Evolutionary conservation across 164 flowering plant genomes (phyloP).

Genomic region (Magnolia changhungtana): DNA sequence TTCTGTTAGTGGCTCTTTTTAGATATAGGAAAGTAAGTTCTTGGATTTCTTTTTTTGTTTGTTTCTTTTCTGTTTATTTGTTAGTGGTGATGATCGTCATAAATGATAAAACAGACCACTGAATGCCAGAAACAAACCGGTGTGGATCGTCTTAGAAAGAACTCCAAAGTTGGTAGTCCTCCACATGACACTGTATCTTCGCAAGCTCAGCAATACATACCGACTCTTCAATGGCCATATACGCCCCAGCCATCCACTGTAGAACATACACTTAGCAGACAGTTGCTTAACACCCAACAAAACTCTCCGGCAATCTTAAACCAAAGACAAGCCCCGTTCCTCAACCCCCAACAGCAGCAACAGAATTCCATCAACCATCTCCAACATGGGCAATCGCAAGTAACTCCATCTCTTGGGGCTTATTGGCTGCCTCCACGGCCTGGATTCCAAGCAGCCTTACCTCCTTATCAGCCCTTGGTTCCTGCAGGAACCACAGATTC

Average conservation of each 20-base stretch:
- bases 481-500: conserved; percentile 15
- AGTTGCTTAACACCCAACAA: conserved; percentile 16
- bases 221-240: conserved; percentile 29
- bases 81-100: not conserved
- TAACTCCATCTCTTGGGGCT: conserved; percentile 13
- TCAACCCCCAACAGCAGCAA: conserved; percentile 11
- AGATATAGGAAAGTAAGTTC: not conserved
- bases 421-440: conserved; percentile 31
- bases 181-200: conserved; percentile 18
- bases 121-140: conserved; percentile 19
- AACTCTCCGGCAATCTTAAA: conserved; percentile 7
- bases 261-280: conserved; percentile 19
- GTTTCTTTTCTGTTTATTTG: not conserved
- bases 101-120: conserved; percentile 17
- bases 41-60: not conserved
- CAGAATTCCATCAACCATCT: conserved; percentile 7
- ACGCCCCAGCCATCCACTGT: conserved; percentile 15
- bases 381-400: conserved; percentile 11
- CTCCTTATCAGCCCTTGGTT: conserved; percentile 21
- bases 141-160: conserved; percentile 12
- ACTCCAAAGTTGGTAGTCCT: conserved; percentile 16
- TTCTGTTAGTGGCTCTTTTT: not conserved
- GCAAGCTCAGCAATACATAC: conserved; percentile 19
- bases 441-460: conserved; percentile 12
- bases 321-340: conserved; percentile 13